phyloP scores from a whole-genome alignment of 2,329 filamentous ascomycete species.

The Aspergillus piperis region DNA sequence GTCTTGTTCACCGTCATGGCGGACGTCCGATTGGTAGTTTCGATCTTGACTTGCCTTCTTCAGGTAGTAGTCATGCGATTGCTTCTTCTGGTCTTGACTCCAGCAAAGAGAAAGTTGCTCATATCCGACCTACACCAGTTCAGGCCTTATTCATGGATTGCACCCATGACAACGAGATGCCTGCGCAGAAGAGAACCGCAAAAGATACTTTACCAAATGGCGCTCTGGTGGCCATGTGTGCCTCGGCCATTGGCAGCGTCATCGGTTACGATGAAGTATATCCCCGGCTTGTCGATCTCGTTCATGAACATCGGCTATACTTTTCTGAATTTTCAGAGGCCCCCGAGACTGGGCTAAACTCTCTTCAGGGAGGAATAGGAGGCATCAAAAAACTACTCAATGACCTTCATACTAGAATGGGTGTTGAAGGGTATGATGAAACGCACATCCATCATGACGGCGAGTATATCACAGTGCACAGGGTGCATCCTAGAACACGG shows the following conservation, averaged over 20 bases:
- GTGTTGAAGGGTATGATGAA: slow-evolving; percentile 89
- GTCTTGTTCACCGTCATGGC: slow-evolving; percentile 89
- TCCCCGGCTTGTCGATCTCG: slow-evolving; percentile 86
- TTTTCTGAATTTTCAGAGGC: slow-evolving; percentile 70
- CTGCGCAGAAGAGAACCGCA: slow-evolving; percentile 91
- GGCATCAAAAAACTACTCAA: slow-evolving; percentile 91
- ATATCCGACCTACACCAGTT: slow-evolving; percentile 82
- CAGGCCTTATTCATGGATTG: slow-evolving; percentile 99
- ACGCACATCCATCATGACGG: slow-evolving; percentile 96
- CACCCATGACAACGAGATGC: slow-evolving; percentile 96
- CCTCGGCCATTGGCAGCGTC: slow-evolving; percentile 89
- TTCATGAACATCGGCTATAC: slow-evolving; percentile 84
- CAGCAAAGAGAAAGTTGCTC: slow-evolving; percentile 67
- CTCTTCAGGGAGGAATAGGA: slow-evolving; percentile 77
- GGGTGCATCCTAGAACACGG: slow-evolving; percentile 86
- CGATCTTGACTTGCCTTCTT: slow-evolving; percentile 82
- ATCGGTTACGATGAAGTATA: slow-evolving; percentile 99
- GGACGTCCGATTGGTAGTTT: slow-evolving; percentile 96
- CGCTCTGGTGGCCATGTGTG: slow-evolving; percentile 92
- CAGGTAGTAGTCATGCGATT: slow-evolving; percentile 54
- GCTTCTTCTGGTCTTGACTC: slow-evolving; percentile 33
- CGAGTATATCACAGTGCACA: slow-evolving; percentile 93
- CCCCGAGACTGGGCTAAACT: slow-evolving; percentile 55
- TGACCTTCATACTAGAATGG: slow-evolving; percentile 93
- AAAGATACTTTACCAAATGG: slow-evolving; percentile 92